Conservation (phyloP, 257 asterid species). For the Lavandula angustifolia region DNA sequence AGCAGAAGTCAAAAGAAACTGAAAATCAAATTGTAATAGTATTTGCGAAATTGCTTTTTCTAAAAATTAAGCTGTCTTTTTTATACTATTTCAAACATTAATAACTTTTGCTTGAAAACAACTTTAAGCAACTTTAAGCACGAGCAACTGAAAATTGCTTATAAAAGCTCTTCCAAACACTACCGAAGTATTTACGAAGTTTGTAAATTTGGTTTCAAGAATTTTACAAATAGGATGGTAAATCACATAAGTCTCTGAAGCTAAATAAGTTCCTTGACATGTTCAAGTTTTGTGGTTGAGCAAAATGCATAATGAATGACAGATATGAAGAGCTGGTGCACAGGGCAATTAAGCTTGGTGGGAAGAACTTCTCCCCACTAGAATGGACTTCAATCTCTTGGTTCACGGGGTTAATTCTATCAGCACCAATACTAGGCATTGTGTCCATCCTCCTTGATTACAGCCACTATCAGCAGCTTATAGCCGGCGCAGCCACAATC, state of each 20-base stretch:
- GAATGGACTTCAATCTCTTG: slow-evolving; percentile 84
- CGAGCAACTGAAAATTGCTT: too few relatives aligned
- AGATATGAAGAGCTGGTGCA: slow-evolving; percentile 65
- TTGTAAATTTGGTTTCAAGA: too few relatives aligned
- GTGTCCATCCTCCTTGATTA: slow-evolving; percentile 69
- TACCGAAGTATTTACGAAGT: too few relatives aligned
- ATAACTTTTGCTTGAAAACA: too few relatives aligned
- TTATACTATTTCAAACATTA: too few relatives aligned
- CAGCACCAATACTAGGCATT: slow-evolving; percentile 65
- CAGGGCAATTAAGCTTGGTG: slow-evolving; percentile 48
- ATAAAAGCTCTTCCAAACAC: too few relatives aligned
- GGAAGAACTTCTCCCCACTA: slow-evolving; percentile 55
- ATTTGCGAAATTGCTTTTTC: too few relatives aligned
- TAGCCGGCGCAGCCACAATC: slow-evolving; percentile 74
- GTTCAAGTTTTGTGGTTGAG: neutral
- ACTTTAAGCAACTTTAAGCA: too few relatives aligned
- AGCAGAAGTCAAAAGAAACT: too few relatives aligned
- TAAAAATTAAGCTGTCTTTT: too few relatives aligned
- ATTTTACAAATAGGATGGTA: too few relatives aligned
- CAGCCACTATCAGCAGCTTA: slow-evolving; percentile 59
- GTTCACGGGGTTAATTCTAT: slow-evolving; percentile 67
- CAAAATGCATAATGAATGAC: slow-evolving; percentile 24
- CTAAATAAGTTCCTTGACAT: neutral
- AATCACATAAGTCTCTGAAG: neutral
- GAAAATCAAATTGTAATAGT: too few relatives aligned